Conservation (phyloP, 2,329 filamentous ascomycete species). For the Phialocephala subalpina region DNA sequence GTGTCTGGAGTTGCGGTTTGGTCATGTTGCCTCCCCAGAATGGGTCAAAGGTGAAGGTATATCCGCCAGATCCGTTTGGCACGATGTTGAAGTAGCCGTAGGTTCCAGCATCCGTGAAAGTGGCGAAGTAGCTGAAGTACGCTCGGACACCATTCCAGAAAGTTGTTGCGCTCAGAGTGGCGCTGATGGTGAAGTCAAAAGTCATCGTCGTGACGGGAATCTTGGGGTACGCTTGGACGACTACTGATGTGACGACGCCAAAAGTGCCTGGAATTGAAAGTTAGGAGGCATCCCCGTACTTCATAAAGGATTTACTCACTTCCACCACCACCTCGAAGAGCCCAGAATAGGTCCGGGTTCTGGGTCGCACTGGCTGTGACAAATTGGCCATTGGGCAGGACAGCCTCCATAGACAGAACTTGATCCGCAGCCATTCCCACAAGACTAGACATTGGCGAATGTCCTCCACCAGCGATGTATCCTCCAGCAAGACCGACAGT, state of each 20-base stretch:
- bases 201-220: conserved; percentile 47
- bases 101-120: conserved; percentile 46
- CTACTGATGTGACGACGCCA: conserved; percentile 66
- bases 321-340: conserved; percentile 37
- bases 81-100: conserved; percentile 44
- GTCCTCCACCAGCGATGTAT: conserved; percentile 67
- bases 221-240: conserved; percentile 57
- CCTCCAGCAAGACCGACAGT: conserved; percentile 53
- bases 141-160: conserved; percentile 61
- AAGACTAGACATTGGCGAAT: conserved; percentile 59
- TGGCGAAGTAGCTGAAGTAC: conserved; percentile 54
- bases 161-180: conserved; percentile 53
- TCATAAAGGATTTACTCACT: conserved; percentile 19
- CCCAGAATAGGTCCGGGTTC: conserved; percentile 39
- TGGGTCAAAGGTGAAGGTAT: conserved; percentile 43
- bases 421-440: conserved; percentile 69
- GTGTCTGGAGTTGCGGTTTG: conserved; percentile 35
- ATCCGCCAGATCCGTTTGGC: conserved; percentile 42
- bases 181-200: conserved; percentile 56
- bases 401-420: conserved; percentile 35
- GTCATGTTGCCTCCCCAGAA: conserved; percentile 43
- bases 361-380: conserved; percentile 31
- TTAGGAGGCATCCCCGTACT: neutral
- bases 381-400: conserved; percentile 34
- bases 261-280: conserved; percentile 56